Conservation (phyloP, 2,329 filamentous ascomycete genomes). For the Apiospora phragmitis region DNA sequence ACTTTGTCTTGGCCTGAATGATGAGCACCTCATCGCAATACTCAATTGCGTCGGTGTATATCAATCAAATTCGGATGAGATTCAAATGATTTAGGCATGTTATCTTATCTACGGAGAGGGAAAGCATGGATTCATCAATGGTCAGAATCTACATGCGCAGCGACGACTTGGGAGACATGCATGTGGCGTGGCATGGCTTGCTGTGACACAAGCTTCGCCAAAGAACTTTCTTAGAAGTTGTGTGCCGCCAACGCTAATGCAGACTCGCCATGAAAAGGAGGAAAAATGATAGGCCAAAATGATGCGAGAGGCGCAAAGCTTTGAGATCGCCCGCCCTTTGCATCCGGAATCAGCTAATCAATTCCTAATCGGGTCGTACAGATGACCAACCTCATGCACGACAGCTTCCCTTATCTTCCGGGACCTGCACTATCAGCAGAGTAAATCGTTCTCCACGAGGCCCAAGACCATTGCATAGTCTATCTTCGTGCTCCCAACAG, state of each 20-base stretch:
- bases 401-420: neutral
- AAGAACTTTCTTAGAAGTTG: neutral
- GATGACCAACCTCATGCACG: neutral
- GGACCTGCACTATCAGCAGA: too few species aligned
- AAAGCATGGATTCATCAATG: neutral
- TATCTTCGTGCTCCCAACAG: too few species aligned
- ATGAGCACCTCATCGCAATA: neutral
- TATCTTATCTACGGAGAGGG: neutral
- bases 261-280: neutral
- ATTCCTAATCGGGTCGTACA: neutral
- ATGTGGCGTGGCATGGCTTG: neutral
- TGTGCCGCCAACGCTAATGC: neutral
- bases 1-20: neutral
- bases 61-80: too few species aligned
- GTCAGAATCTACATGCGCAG: neutral
- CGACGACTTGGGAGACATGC: neutral
- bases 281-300: neutral
- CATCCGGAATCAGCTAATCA: neutral
- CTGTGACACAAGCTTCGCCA: neutral
- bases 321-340: neutral
- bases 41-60: too few species aligned
- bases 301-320: neutral
- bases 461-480: too few species aligned
- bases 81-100: neutral
- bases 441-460: too few species aligned